Evolutionary conservation across 2,329 filamentous ascomycete genomes (phyloP).

Genomic region (Neurospora crassa): DNA sequence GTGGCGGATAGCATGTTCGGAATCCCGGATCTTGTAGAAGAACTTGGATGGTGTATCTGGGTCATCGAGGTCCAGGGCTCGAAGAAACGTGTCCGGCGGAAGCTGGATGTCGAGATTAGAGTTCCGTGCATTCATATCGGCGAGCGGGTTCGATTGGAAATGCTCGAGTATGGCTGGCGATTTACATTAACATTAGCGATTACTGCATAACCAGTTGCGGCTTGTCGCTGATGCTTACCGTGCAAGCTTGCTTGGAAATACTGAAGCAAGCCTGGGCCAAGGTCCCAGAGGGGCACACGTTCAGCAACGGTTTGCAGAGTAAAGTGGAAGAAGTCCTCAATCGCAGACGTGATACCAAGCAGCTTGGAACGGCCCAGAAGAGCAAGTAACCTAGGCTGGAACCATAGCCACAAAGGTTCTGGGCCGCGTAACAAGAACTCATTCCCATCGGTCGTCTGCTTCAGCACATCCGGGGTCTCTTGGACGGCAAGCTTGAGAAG

Average conservation of each 20-base stretch:
- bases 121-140: neutral
- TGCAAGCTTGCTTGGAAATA: constrained; percentile 41
- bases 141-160: constrained; percentile 5
- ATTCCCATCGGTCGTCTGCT: constrained; percentile 31
- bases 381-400: constrained; percentile 47
- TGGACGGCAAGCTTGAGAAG: constrained; percentile 67
- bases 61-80: constrained; percentile 23
- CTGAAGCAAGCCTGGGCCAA: constrained; percentile 32
- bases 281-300: constrained; percentile 37
- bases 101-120: constrained; percentile 22
- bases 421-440: constrained; percentile 41
- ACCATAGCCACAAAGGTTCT: constrained; percentile 58
- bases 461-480: constrained; percentile 63
- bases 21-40: constrained; percentile 6
- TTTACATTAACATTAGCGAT: neutral
- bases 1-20: constrained; percentile 37
- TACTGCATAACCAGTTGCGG: neutral
- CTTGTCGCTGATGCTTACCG: constrained; percentile 26
- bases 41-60: constrained; percentile 30
- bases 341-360: constrained; percentile 35
- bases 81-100: constrained; percentile 29
- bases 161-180: constrained; percentile 15
- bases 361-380: constrained; percentile 45
- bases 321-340: constrained; percentile 44
- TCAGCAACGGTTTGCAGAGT: constrained; percentile 36